Evolutionary conservation across 129 eudicot species (phyloP).

Genomic region (Pulicaria dysenterica): DNA sequence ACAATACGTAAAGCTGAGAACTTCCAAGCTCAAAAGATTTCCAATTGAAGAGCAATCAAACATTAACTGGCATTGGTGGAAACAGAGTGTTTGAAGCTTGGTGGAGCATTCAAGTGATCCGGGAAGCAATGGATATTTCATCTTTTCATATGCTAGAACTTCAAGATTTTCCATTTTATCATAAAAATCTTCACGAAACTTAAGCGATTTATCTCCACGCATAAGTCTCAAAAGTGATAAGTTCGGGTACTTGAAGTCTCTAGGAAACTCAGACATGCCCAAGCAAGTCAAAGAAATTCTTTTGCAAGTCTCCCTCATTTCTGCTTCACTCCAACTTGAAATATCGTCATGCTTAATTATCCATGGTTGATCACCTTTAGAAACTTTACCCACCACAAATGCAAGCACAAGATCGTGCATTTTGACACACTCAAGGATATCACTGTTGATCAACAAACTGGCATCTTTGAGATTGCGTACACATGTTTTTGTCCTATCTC

Average conservation of each 20-base stretch:
- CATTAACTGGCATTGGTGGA: neutral
- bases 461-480: neutral
- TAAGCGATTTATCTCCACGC: conserved; percentile 13
- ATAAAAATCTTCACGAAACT: neutral
- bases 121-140: neutral
- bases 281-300: neutral
- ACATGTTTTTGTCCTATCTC: neutral
- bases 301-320: neutral
- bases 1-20: conserved; percentile 15
- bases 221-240: neutral
- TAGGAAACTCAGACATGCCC: conserved; percentile 2
- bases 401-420: conserved; percentile 22
- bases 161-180: neutral
- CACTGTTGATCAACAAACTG: conserved; percentile 6
- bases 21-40: conserved; percentile 12
- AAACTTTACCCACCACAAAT: conserved; percentile 1
- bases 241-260: neutral
- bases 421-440: neutral
- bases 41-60: neutral
- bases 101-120: conserved; percentile 14
- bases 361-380: neutral
- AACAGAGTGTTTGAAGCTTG: neutral
- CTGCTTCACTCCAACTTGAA: neutral
- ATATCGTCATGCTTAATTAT: neutral
- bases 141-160: neutral